Evolutionary conservation across 2,329 filamentous ascomycete species (phyloP).

Genomic region (Apiospora sp.): DNA sequence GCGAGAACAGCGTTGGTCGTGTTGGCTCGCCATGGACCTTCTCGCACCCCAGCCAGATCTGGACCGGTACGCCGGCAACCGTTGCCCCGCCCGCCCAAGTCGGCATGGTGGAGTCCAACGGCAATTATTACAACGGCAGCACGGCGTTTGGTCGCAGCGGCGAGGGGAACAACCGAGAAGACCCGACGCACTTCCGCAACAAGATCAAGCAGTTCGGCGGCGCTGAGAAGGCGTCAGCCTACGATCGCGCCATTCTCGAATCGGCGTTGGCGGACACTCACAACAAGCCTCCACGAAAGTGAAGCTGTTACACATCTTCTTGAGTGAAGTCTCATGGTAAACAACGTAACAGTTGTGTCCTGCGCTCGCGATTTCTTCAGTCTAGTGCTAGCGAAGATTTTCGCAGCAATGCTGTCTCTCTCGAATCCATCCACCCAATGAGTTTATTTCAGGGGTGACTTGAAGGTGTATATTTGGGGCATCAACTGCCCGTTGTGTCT

Average conservation of each 20-base stretch:
- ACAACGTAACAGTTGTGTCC: background rate
- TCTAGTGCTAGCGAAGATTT: background rate
- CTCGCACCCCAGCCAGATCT: conserved; percentile 48
- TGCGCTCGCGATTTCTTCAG: background rate
- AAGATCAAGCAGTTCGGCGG: conserved; percentile 35
- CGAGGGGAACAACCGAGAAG: conserved; percentile 34
- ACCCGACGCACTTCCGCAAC: conserved; percentile 40
- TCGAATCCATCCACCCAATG: background rate
- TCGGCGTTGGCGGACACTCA: conserved; percentile 36
- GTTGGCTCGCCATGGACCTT: conserved; percentile 12
- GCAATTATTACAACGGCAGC: conserved; percentile 38
- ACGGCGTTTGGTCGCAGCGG: conserved; percentile 38
- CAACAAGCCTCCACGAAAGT: conserved; percentile 26
- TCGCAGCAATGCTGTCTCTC: background rate
- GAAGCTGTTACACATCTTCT: background rate
- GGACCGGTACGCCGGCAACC: conserved; percentile 53
- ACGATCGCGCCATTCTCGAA: conserved; percentile 38
- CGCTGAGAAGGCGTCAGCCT: conserved; percentile 33
- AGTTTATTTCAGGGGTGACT: background rate
- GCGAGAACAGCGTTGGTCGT: conserved; percentile 11
- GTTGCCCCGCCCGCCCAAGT: conserved; percentile 27
- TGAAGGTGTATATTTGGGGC: background rate
- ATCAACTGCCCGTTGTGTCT: background rate
- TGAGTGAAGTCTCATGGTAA: background rate
- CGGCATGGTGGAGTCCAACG: conserved; percentile 38